Evolutionary conservation across 108 stramenopile species (phyloP).

Genomic region (Cyclostephanos invisitatus): DNA sequence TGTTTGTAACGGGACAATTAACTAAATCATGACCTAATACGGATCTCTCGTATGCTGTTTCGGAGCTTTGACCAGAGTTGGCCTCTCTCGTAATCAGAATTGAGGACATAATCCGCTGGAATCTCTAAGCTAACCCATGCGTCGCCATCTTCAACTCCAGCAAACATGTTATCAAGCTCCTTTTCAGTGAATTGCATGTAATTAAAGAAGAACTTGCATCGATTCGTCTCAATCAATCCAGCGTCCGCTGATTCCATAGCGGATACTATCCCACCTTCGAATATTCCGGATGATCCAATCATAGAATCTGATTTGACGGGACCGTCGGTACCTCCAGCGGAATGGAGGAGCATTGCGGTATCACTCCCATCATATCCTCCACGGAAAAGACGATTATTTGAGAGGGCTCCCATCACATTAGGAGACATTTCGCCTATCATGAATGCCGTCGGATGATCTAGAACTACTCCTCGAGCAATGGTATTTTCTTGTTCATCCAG

Average conservation of each 20-base stretch:
- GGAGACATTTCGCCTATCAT: constrained; percentile 77
- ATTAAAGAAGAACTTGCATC: constrained; percentile 83
- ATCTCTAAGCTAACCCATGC: constrained; percentile 82
- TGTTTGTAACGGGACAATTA: neutral
- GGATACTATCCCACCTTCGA: constrained; percentile 69
- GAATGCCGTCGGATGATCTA: constrained; percentile 87
- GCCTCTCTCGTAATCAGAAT: constrained; percentile 59
- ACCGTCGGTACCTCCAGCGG: constrained; percentile 44
- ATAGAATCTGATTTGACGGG: constrained; percentile 48
- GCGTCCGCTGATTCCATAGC: constrained; percentile 52
- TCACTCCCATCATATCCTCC: constrained; percentile 73
- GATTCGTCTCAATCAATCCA: constrained; percentile 44
- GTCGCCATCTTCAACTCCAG: constrained; percentile 54
- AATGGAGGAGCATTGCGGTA: constrained; percentile 71
- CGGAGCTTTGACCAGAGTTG: constrained; percentile 76
- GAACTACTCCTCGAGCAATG: constrained; percentile 77
- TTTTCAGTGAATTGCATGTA: constrained; percentile 75
- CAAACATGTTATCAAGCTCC: constrained; percentile 79
- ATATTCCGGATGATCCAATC: constrained; percentile 75
- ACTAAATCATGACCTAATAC: constrained; percentile 7
- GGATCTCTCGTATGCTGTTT: constrained; percentile 41
- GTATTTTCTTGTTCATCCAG: constrained; percentile 65
- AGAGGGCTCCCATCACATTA: constrained; percentile 41
- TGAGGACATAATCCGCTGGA: constrained; percentile 63
- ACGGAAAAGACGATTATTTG: constrained; percentile 63